These are phyloP conservation scores for Colletotrichum aenigma DNA, from an alignment of 2,329 filamentous ascomycete species.

Conservation along the genomic window DNA sequence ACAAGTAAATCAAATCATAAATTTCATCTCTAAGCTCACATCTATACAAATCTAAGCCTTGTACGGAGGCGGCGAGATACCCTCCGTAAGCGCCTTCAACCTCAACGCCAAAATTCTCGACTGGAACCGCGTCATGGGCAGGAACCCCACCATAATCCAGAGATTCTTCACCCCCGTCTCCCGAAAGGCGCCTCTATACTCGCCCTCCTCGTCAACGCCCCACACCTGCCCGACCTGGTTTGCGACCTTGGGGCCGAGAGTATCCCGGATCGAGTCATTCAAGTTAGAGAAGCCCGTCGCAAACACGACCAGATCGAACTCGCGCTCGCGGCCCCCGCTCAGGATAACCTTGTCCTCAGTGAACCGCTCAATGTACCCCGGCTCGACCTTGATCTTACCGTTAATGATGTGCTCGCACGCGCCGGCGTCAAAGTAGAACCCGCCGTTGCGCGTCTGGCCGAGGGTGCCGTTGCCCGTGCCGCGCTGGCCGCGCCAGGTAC, in stretches of 20 bases:
- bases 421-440: neutral
- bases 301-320: fast-evolving
- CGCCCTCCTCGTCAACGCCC: neutral
- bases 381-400: neutral
- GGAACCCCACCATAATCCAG: neutral
- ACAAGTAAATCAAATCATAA: neutral
- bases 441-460: neutral
- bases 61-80: neutral
- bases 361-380: neutral
- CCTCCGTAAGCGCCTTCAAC: neutral
- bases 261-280: neutral
- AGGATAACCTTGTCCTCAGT: neutral
- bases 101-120: neutral
- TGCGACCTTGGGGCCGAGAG: neutral
- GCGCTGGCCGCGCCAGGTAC: neutral
- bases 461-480: neutral
- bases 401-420: neutral
- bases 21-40: neutral
- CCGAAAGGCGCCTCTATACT: neutral
- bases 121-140: neutral
- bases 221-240: neutral
- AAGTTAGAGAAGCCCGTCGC: neutral
- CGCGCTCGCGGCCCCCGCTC: neutral
- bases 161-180: neutral
- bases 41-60: neutral